Evolutionary conservation across 805 yeast species (phyloP).

Genomic region (Ogataea saltuana): DNA sequence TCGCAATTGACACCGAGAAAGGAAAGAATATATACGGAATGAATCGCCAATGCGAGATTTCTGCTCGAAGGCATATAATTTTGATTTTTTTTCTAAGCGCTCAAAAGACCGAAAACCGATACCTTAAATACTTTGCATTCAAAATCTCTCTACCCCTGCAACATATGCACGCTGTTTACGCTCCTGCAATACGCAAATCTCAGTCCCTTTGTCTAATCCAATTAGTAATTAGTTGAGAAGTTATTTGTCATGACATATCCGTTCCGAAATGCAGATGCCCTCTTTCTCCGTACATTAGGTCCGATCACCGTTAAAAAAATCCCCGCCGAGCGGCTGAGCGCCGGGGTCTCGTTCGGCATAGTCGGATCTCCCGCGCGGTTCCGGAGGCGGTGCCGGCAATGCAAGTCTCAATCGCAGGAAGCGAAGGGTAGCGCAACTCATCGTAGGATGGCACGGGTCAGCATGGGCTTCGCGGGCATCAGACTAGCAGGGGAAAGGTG

Average conservation of each 20-base stretch:
- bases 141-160: conserved; percentile 1
- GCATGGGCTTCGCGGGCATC: too few species aligned
- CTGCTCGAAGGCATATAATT: background rate
- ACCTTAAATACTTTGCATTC: background rate
- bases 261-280: conserved; percentile 7
- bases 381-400: background rate
- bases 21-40: too few species aligned
- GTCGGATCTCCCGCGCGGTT: background rate
- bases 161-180: conserved; percentile 5
- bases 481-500: too few species aligned
- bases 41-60: too few species aligned
- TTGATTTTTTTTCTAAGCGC: background rate
- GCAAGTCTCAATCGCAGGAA: too few species aligned
- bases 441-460: too few species aligned
- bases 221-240: background rate
- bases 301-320: conserved; percentile 5
- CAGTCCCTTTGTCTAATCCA: background rate
- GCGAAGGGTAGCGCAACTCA: too few species aligned
- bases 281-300: conserved; percentile 1
- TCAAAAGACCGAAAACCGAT: conserved; percentile 4
- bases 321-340: background rate
- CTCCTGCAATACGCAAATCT: conserved; percentile 1
- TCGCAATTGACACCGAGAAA: too few species aligned
- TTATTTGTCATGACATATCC: conserved; percentile 6
- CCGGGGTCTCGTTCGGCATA: conserved; percentile 6